These are phyloP conservation scores for Cladophialophora immunda DNA, from an alignment of 2,329 filamentous ascomycete species.

Conservation along the genomic window DNA sequence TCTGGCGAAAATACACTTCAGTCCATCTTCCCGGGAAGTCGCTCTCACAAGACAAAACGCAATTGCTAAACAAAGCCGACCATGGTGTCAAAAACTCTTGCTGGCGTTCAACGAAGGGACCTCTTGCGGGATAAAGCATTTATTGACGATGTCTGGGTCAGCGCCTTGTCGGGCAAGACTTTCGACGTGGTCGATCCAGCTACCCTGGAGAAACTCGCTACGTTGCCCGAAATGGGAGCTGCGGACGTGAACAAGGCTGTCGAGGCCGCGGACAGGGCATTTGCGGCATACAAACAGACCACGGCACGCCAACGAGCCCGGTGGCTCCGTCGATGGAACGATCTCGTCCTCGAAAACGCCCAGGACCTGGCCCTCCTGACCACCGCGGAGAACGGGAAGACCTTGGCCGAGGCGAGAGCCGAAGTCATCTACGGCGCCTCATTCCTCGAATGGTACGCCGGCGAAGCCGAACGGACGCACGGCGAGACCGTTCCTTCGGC, in stretches of 20 bases:
- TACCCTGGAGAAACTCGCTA: slow-evolving; percentile 80
- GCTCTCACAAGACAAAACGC: too few species aligned
- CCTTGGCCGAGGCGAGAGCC: slow-evolving; percentile 61
- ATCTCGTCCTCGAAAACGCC: slow-evolving; percentile 66
- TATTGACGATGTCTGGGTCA: slow-evolving; percentile 66
- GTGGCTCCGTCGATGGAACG: slow-evolving; percentile 70
- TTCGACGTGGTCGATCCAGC: slow-evolving; percentile 89
- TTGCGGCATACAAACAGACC: slow-evolving; percentile 67
- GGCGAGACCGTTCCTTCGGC: slow-evolving; percentile 65
- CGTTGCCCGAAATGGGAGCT: slow-evolving; percentile 78
- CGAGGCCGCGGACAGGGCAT: slow-evolving; percentile 75
- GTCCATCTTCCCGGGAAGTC: too few species aligned
- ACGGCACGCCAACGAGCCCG: slow-evolving; percentile 68
- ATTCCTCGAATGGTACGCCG: slow-evolving; percentile 67
- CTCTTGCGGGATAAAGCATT: not conserved
- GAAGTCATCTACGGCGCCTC: slow-evolving; percentile 64
- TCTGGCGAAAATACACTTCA: too few species aligned
- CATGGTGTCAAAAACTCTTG: not conserved
- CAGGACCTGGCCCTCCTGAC: slow-evolving; percentile 70
- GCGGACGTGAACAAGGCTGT: slow-evolving; percentile 83
- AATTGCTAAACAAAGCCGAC: too few species aligned
- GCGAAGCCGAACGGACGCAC: slow-evolving; percentile 66
- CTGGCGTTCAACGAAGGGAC: not conserved
- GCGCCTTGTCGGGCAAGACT: slow-evolving; percentile 83
- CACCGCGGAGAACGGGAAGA: slow-evolving; percentile 69